Evolutionary conservation across 306 rosid genomes (phyloP).

Genomic region (Cucurbita maxima): DNA sequence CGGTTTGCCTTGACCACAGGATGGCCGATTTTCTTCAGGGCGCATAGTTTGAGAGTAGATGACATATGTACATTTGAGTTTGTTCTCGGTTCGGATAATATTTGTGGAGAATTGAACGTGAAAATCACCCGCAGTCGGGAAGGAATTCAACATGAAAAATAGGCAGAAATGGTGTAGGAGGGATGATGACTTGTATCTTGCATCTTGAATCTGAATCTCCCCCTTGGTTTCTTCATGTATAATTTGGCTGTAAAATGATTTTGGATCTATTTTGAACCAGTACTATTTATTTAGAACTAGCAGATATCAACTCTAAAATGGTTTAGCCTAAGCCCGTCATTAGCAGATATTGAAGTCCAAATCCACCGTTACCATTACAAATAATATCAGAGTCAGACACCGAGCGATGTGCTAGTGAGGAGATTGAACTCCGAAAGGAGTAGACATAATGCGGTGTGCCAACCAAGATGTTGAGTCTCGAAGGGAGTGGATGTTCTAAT

Average conservation of each 20-base stretch:
- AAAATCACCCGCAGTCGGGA: neutral
- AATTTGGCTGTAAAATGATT: neutral
- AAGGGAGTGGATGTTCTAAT: neutral
- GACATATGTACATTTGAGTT: slow-evolving; percentile 5
- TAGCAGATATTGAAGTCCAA: no score
- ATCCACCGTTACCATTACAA: no score
- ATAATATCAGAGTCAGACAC: no score
- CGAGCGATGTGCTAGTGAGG: no score
- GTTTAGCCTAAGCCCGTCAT: no score
- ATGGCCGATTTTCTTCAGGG: neutral
- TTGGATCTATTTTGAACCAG: neutral
- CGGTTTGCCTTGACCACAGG: neutral
- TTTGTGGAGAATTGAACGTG: neutral
- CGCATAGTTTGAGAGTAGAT: neutral
- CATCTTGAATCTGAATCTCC: neutral
- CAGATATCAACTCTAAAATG: neutral
- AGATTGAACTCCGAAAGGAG: no score
- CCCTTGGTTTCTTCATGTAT: neutral
- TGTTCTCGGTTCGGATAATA: neutral
- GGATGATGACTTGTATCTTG: neutral
- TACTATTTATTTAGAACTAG: neutral
- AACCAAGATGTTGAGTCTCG: no score
- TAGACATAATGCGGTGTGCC: no score
- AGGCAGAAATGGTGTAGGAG: neutral
- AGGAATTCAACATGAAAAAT: neutral